Conservation (phyloP, 768 basidiomycete genomes). For the Naganishia friedmannii region DNA sequence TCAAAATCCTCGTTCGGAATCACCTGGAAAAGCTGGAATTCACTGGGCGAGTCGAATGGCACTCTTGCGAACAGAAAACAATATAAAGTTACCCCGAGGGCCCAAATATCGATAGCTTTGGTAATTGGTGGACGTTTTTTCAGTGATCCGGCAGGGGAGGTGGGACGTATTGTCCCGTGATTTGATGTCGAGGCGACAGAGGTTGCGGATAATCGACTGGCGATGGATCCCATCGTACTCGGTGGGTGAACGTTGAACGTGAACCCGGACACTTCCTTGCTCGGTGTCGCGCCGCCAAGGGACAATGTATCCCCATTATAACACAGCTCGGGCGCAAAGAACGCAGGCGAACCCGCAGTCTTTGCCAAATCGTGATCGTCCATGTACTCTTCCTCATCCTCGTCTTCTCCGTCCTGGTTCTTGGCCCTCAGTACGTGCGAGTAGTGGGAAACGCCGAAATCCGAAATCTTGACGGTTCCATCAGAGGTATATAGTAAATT, state of each 20-base stretch:
- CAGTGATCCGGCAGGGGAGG: conserved; percentile 9
- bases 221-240: conserved; percentile 34
- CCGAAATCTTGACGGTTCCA: conserved; percentile 89
- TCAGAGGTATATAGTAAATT: conserved; percentile 89
- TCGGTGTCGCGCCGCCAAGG: conserved; percentile 35
- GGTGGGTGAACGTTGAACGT: conserved; percentile 39
- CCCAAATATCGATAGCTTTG: conserved; percentile 96
- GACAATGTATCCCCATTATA: conserved; percentile 57
- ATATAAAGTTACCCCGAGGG: conserved; percentile 90
- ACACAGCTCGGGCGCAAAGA: conserved; percentile 93
- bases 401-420: conserved; percentile 57
- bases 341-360: conserved; percentile 90
- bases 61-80: conserved; percentile 84
- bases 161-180: conserved; percentile 48
- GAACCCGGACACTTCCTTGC: conserved; percentile 39
- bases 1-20: conserved; percentile 76
- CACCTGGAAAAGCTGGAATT: conserved; percentile 73
- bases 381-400: conserved; percentile 63
- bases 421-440: conserved; percentile 80
- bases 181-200: conserved; percentile 34
- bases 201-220: conserved; percentile 24
- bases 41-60: conserved; percentile 70
- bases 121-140: conserved; percentile 61
- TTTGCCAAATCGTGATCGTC: conserved; percentile 84
- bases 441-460: conserved; percentile 97